Evolutionary conservation across 2,329 filamentous ascomycete genomes (phyloP).

Genomic region (Periconia digitata): DNA sequence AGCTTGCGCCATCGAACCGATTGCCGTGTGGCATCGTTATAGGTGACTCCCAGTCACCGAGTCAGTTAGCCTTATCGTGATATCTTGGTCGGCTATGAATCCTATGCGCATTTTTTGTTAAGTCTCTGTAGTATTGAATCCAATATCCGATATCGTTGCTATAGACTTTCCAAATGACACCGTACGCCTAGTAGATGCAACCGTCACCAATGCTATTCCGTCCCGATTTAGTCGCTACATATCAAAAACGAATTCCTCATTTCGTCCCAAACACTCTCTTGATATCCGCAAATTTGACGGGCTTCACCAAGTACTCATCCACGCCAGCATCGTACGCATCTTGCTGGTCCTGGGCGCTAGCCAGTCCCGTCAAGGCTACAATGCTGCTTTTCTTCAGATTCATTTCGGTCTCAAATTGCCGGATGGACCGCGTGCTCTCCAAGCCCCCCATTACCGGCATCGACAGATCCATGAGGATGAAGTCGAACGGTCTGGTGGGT

Average conservation of each 20-base stretch:
- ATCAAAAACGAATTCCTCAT: not conserved
- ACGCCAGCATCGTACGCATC: slow-evolving; percentile 39
- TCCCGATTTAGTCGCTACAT: not conserved
- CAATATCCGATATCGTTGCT: not conserved
- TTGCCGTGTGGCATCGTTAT: too few species aligned
- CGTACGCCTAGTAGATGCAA: not conserved
- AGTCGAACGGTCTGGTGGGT: slow-evolving; percentile 28
- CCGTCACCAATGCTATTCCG: not conserved
- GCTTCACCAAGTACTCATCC: slow-evolving; percentile 43
- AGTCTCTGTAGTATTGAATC: too few species aligned
- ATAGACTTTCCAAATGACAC: not conserved
- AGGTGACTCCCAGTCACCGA: too few species aligned
- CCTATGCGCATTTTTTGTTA: too few species aligned
- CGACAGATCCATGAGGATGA: slow-evolving; percentile 38
- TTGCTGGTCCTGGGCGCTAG: slow-evolving; percentile 37
- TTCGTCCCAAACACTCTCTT: slow-evolving; percentile 24
- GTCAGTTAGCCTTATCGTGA: too few species aligned
- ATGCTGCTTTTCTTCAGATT: slow-evolving; percentile 23
- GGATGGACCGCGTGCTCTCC: slow-evolving; percentile 36
- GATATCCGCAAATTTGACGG: slow-evolving; percentile 40
- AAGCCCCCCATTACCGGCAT: slow-evolving; percentile 44
- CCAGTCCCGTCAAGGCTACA: slow-evolving; percentile 43
- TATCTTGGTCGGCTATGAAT: too few species aligned
- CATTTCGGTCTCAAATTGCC: slow-evolving; percentile 29
- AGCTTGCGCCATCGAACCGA: too few species aligned